Conservation (phyloP, 225 moss, liverwort and hornwort genomes). For the Anthoceros angustus region DNA sequence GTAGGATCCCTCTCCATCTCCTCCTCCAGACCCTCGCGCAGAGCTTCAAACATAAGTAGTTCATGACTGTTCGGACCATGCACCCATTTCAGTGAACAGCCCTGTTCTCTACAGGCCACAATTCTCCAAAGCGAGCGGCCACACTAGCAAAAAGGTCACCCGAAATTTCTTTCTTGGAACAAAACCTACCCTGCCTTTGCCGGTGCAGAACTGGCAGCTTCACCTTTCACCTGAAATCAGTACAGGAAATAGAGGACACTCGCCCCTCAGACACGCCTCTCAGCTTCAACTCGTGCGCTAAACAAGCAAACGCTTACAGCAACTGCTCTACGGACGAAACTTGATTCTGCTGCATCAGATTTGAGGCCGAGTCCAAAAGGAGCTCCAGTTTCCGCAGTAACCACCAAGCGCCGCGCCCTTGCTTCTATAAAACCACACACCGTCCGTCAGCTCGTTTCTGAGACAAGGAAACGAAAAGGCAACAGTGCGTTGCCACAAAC, state of each 20-base stretch:
- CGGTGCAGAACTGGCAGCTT: slow-evolving; percentile 14
- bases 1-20: slow-evolving; percentile 89
- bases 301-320: neutral
- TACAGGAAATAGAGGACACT: neutral
- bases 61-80: slow-evolving; percentile 39
- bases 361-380: neutral
- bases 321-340: neutral
- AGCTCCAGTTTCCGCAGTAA: neutral
- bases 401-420: neutral
- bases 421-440: neutral
- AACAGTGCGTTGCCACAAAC: too few species aligned
- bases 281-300: neutral
- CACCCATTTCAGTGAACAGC: neutral
- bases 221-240: slow-evolving; percentile 19
- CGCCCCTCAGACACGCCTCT: neutral
- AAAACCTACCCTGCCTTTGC: slow-evolving; percentile 28
- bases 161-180: neutral
- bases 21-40: slow-evolving; percentile 84
- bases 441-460: neutral
- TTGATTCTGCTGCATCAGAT: neutral
- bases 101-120: neutral
- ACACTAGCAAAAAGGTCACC: neutral
- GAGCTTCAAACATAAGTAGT: slow-evolving; percentile 78
- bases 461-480: too few species aligned
- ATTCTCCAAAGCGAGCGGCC: neutral